Evolutionary conservation across 192 early-diverging fungal genomes (phyloP), one percentile per base, ranked within the genome.

Genomic region (Coemansia sp.): DNA sequence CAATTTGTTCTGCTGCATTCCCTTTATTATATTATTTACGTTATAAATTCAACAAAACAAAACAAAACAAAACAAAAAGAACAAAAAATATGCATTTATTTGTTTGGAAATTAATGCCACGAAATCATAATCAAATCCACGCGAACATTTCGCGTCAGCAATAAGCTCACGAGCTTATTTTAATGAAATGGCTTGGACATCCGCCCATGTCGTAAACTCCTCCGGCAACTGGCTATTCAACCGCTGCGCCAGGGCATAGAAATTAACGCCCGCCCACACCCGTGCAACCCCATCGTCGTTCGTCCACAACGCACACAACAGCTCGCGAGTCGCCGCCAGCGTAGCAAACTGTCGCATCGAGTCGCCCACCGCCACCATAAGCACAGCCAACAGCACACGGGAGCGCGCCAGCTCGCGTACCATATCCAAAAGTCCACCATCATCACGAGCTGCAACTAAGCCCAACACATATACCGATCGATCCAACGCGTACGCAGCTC

Each of bases 311-410:
- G 71, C 76, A 79, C 58, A 79, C 21, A 79, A 60, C 21, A 79
- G 68, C 48, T 79, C 68, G 24, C 68, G 67, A 11, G 66, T 56
- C 2, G 63, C 28, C 0, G 64, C n/a, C 31, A 79, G 61, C 4
- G 71, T 60, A 4, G 61, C 15, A 54, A 79, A 79, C 52, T 70
- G 71, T 10, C 64, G 64, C 76, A 79, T 79, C 20, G 71, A 70
- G 15, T 73, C 67, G 24, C 76, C 67, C 8, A 70, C 52, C 3
- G 68, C 58, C 42, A 65, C 56, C 71, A 79, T 62, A 15, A 79
- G 44, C 40, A 65, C 60, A 8, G 64, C 64, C 56, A 79, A 31
- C 21, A 79, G 24, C 12, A 53, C 26, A 8, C 67, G 67, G 42
- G 76, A 73, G 20, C 67, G 51, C 3, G 67, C 67, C 40, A 79